Evolutionary conservation across 2,329 filamentous ascomycete genomes (phyloP).

Genomic region (Alternaria gaisen): DNA sequence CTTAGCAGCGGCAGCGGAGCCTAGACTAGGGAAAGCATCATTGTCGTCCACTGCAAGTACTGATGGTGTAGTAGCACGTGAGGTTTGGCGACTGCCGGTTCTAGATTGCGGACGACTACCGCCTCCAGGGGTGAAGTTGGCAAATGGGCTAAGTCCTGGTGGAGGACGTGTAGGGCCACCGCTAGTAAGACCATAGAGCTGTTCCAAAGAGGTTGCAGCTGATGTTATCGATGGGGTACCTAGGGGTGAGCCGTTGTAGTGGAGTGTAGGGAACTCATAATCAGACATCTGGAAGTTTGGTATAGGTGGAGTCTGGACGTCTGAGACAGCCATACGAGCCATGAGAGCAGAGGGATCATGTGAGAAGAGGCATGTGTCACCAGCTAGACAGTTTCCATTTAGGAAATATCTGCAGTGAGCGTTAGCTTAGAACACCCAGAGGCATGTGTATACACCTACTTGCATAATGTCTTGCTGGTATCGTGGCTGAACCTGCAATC

Average conservation of each 20-base stretch:
- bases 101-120: slow-evolving; percentile 78
- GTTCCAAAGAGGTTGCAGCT: slow-evolving; percentile 54
- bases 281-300: slow-evolving; percentile 82
- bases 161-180: slow-evolving; percentile 63
- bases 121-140: slow-evolving; percentile 62
- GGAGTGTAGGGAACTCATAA: slow-evolving; percentile 83
- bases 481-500: slow-evolving; percentile 98
- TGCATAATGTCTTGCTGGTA: slow-evolving; percentile 95
- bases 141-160: slow-evolving; percentile 73
- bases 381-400: slow-evolving; percentile 92
- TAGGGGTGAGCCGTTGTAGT: slow-evolving; percentile 56
- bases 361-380: slow-evolving; percentile 94
- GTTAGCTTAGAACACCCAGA: slow-evolving; percentile 34
- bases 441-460: slow-evolving; percentile 68
- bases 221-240: slow-evolving; percentile 49
- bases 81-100: slow-evolving; percentile 82
- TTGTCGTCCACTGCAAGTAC: slow-evolving; percentile 89
- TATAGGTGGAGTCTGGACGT: slow-evolving; percentile 69
- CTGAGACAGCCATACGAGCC: slow-evolving; percentile 80
- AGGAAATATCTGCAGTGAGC: slow-evolving; percentile 79
- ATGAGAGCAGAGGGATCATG: slow-evolving; percentile 91
- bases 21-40: slow-evolving; percentile 91
- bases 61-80: slow-evolving; percentile 68
- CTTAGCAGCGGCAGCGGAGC: slow-evolving; percentile 75
- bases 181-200: slow-evolving; percentile 50